Conservation (phyloP, 352 stramenopile species). For the Thraustochytrium striatum region DNA sequence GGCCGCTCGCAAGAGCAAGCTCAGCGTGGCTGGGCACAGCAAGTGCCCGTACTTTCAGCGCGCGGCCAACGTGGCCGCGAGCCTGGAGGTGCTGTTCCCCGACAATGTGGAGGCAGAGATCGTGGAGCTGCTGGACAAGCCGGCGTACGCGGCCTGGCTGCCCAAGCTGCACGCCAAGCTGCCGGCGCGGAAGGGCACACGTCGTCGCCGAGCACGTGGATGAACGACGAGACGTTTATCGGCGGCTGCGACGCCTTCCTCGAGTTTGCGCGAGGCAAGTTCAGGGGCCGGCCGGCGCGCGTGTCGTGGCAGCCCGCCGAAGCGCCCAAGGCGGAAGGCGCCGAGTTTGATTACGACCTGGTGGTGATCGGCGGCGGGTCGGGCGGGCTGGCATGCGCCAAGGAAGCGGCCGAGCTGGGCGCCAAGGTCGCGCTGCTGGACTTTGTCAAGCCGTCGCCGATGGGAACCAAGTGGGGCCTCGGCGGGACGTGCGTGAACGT, state of each 20-base stretch:
- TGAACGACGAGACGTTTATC: conserved; percentile 1
- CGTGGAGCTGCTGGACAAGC: conserved; percentile 3
- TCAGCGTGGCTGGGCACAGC: too few relatives aligned
- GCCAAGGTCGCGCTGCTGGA: conserved; percentile 89
- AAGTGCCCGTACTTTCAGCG: conserved; percentile 32
- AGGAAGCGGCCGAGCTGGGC: conserved; percentile 49
- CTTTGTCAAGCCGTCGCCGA: conserved; percentile 85
- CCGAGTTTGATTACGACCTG: conserved; percentile 52
- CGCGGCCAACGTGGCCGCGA: conserved; percentile 32
- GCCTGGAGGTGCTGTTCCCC: conserved; percentile 34
- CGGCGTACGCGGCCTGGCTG: conserved; percentile 16
- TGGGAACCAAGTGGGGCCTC: conserved; percentile 80
- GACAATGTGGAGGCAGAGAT: conserved; percentile 24
- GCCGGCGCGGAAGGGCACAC: conserved; percentile 33
- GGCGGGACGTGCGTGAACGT: conserved; percentile 98
- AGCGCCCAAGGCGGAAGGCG: not conserved
- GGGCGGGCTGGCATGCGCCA: conserved; percentile 52
- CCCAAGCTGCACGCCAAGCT: conserved; percentile 22
- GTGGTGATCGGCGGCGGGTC: conserved; percentile 55
- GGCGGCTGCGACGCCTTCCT: conserved; percentile 37
- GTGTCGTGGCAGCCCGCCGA: not conserved
- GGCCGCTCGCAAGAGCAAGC: too few relatives aligned
- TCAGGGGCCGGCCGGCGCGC: not conserved
- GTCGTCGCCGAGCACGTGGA: conserved; percentile 19
- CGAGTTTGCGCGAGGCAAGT: conserved; percentile 3